Evolutionary conservation across 2,329 filamentous ascomycete genomes (phyloP), one percentile per base, ranked within the genome.

Genomic region (Sclerotinia glacialis): DNA sequence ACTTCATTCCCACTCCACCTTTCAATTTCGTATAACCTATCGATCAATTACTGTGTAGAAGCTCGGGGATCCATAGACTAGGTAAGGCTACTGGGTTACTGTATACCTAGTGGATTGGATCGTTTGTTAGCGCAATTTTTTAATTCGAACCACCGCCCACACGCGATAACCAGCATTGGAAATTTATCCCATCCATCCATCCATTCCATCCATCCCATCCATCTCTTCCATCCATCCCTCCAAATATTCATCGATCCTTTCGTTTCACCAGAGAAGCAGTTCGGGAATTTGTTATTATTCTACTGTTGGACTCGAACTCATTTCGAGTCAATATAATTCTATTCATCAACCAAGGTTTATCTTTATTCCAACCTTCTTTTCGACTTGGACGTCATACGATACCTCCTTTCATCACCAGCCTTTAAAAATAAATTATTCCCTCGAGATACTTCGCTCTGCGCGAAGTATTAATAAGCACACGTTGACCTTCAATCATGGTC

Each of bases 401-500:
- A 52, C 26, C 23, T 64, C 58, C n/a, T 37, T 52, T 53, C 23
- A 21, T 56, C 18, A 40, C 28, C 26, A 47, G 11, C 46, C 31
- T 66, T 18, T 49, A 49, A 47, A 68, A 67, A 71, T 72, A 71
- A 64, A 63, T 21, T 67, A 47, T 64, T 66, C 66, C n/a, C 40
- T 40, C 53, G 31, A 46, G 11, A 65, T 49, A 65, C 63, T 69
- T 75, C 73, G 72, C 69, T 52, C 49, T 64, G 67, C 49, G 72
- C 72, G 71, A 72, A 67, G 68, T 65, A 54, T 50, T 69, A 64
- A 55, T 63, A 61, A 50, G 54, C 64, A 62, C 46, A 62, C 68
- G 71, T 69, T 70, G 72, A 75, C 77, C 71, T 78, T 68, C 78
- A 79, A 78, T 49, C 63, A 65, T 65, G 63, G 31, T 56, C 63